phyloP scores from a whole-genome alignment of 1,284 basidiomycete genomes.

The Pseudozyma tsukubaensis region DNA sequence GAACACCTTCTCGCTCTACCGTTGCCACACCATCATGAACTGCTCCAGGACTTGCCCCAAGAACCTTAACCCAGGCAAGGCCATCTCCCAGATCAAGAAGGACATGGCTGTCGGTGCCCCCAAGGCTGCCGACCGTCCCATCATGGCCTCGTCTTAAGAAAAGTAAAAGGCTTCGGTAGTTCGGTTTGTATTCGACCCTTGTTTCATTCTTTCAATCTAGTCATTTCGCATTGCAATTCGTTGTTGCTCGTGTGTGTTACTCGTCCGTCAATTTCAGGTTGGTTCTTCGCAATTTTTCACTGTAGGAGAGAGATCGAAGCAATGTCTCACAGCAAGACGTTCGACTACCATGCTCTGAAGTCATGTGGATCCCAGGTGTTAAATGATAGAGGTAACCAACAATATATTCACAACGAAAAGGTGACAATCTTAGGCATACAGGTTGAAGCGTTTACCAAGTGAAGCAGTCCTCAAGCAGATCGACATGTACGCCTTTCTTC shows the following conservation, averaged over 20 bases:
- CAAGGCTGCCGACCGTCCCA: slow-evolving; percentile 54
- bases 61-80: slow-evolving; percentile 79
- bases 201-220: slow-evolving; percentile 11
- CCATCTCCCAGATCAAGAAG: slow-evolving; percentile 68
- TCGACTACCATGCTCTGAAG: no score
- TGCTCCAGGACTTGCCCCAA: slow-evolving; percentile 94
- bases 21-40: slow-evolving; percentile 87
- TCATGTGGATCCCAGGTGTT: no score
- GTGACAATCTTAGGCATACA: background rate
- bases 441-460: slow-evolving; percentile 14
- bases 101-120: slow-evolving; percentile 67
- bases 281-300: slow-evolving; percentile 65
- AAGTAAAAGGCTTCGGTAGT: background rate
- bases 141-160: slow-evolving; percentile 55
- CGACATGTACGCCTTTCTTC: slow-evolving; percentile 23
- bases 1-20: slow-evolving; percentile 92
- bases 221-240: background rate
- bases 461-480: slow-evolving; percentile 38
- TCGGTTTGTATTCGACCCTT: slow-evolving; percentile 6
- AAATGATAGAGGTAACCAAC: no score
- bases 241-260: slow-evolving; percentile 1
- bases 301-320: no score
- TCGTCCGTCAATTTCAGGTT: slow-evolving; percentile 2
- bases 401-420: no score
- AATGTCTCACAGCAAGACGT: no score